Evolutionary conservation across 805 yeast genomes (phyloP).

Genomic region (Candida ovalis): DNA sequence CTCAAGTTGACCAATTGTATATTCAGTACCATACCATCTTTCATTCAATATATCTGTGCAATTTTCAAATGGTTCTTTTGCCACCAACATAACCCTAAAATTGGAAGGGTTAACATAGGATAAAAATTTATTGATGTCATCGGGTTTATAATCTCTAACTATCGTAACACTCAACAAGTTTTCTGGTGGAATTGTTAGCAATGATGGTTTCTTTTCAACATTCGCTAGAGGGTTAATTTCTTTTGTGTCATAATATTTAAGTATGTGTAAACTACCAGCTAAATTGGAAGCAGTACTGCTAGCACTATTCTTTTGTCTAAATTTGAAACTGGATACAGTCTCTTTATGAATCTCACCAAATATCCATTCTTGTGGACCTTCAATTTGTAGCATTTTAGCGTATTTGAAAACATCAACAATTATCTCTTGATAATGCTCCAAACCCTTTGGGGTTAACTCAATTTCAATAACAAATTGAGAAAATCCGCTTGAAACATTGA

Average conservation of each 20-base stretch:
- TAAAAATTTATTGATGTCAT: constrained; percentile 46
- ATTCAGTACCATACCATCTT: constrained; percentile 90
- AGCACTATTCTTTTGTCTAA: constrained; percentile 72
- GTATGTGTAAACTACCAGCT: constrained; percentile 27
- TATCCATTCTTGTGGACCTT: constrained; percentile 74
- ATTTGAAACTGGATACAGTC: constrained; percentile 68
- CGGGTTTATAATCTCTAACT: constrained; percentile 55
- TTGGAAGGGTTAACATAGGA: constrained; percentile 52
- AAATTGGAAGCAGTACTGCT: constrained; percentile 62
- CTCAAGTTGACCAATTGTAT: constrained; percentile 46
- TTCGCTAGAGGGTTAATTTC: constrained; percentile 11
- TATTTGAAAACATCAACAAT: constrained; percentile 65
- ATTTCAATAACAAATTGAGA: constrained; percentile 66
- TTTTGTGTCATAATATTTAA: constrained; percentile 22
- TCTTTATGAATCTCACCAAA: constrained; percentile 72
- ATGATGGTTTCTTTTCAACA: constrained; percentile 4
- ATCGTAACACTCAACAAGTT: constrained; percentile 53
- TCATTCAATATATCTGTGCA: constrained; percentile 49
- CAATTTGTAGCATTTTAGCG: constrained; percentile 51
- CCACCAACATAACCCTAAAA: constrained; percentile 53
- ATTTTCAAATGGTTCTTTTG: constrained; percentile 39
- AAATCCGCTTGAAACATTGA: constrained; percentile 61
- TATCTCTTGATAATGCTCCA: constrained; percentile 58
- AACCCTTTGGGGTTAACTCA: constrained; percentile 74
- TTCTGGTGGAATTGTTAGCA: constrained; percentile 54